Evolutionary conservation across 768 basidiomycete genomes (phyloP).

Genomic region (Mycena leptocephala): DNA sequence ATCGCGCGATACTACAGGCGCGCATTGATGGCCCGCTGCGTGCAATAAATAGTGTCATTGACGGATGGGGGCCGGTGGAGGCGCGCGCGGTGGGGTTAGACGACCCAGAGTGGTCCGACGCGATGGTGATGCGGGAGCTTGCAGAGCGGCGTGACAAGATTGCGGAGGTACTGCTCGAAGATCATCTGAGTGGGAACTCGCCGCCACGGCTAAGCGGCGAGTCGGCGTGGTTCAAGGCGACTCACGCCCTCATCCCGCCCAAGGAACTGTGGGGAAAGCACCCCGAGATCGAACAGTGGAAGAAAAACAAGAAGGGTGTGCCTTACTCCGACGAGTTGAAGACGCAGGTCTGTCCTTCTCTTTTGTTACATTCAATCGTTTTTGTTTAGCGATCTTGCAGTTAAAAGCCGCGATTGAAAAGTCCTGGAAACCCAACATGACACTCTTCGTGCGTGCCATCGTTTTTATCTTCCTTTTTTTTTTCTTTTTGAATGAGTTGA

Average conservation of each 20-base stretch:
- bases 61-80: constrained; percentile 4
- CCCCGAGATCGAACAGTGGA: constrained; percentile 40
- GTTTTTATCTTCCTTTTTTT: background rate
- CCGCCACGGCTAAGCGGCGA: constrained; percentile 33
- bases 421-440: constrained; percentile 46
- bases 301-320: constrained; percentile 15
- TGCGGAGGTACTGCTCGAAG: constrained; percentile 29
- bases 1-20: background rate
- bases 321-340: constrained; percentile 2
- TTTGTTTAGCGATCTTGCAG: background rate
- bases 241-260: constrained; percentile 43
- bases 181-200: constrained; percentile 29
- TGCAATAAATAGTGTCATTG: background rate
- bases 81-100: background rate
- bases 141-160: constrained; percentile 6
- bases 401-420: constrained; percentile 30
- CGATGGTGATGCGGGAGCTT: constrained; percentile 4
- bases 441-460: constrained; percentile 38
- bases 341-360: constrained; percentile 3
- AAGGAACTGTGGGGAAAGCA: constrained; percentile 40
- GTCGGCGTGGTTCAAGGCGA: constrained; percentile 40
- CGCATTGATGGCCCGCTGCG: constrained; percentile 4
- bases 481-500: background rate
- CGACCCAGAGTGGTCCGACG: constrained; percentile 2
- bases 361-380: background rate